phyloP scores from a whole-genome alignment of 2,329 filamentous ascomycete genomes.

The Beauveria caledonica region DNA sequence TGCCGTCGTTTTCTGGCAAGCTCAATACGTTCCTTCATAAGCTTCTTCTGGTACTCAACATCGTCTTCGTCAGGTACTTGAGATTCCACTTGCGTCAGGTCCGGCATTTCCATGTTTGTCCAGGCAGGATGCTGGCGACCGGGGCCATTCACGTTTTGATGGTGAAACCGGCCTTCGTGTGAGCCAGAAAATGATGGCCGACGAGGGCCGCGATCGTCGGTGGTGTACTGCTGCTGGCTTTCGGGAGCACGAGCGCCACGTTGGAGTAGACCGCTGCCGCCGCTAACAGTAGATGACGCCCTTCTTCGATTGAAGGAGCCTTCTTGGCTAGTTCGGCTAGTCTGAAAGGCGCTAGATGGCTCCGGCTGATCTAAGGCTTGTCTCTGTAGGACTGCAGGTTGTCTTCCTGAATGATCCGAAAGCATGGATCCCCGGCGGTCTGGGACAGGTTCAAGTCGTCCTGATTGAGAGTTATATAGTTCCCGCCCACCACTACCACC shows the following conservation, averaged over 20 bases:
- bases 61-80: conserved; percentile 34
- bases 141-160: conserved; percentile 20
- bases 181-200: conserved; percentile 42
- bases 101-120: conserved; percentile 19
- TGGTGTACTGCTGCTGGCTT: conserved; percentile 26
- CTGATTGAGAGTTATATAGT: conserved; percentile 90
- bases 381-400: conserved; percentile 73
- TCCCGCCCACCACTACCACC: conserved; percentile 55
- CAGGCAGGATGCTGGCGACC: conserved; percentile 20
- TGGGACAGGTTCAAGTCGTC: conserved; percentile 79
- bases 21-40: conserved; percentile 66
- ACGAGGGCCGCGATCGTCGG: conserved; percentile 36
- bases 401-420: conserved; percentile 57
- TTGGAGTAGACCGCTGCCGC: conserved; percentile 65
- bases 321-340: conserved; percentile 59
- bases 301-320: conserved; percentile 66
- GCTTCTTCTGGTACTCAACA: conserved; percentile 56
- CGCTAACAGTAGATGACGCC: conserved; percentile 86
- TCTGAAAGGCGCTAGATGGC: conserved; percentile 80
- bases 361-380: conserved; percentile 61
- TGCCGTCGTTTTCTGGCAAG: conserved; percentile 58
- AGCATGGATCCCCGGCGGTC: conserved; percentile 67
- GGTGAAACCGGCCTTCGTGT: conserved; percentile 44
- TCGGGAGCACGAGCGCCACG: conserved; percentile 41
- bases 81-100: conserved; percentile 16